phyloP scores from a whole-genome alignment of 2,329 filamentous ascomycete genomes.

The Xylaria sp. region DNA sequence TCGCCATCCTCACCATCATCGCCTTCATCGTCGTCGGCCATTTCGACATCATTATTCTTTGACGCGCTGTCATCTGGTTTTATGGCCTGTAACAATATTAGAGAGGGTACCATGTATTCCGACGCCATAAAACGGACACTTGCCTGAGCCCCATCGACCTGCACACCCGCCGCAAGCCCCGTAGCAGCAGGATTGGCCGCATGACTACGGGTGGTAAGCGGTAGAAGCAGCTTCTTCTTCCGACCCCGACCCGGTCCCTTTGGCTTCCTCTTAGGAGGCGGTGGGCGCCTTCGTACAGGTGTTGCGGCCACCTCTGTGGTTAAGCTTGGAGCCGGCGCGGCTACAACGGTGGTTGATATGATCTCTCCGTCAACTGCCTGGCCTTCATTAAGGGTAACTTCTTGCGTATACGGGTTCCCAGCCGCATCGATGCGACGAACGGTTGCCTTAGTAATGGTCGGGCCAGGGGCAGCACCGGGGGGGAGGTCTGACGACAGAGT shows the following conservation, averaged over 20 bases:
- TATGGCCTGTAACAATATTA: conserved; percentile 50
- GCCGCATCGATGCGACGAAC: conserved; percentile 81
- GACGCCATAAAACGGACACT: conserved; percentile 52
- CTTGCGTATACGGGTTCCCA: conserved; percentile 85
- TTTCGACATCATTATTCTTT: conserved; percentile 62
- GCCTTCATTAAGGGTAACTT: conserved; percentile 83
- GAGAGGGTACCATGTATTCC: conserved; percentile 1
- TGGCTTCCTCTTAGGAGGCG: conserved; percentile 82
- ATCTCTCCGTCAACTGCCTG: conserved; percentile 86
- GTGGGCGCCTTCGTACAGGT: conserved; percentile 70
- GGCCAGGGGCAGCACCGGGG: conserved; percentile 57
- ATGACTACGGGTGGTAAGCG: conserved; percentile 50
- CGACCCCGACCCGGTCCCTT: conserved; percentile 82
- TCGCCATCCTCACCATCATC: conserved; percentile 61
- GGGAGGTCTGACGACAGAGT: conserved; percentile 65
- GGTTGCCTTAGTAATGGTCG: conserved; percentile 79
- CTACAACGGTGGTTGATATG: conserved; percentile 68
- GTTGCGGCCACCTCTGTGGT: conserved; percentile 65
- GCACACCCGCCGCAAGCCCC: conserved; percentile 55
- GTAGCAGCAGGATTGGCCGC: conserved; percentile 52
- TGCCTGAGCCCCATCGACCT: conserved; percentile 52
- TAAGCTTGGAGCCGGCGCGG: conserved; percentile 62
- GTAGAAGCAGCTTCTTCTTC: conserved; percentile 73
- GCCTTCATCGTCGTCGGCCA: conserved; percentile 63
- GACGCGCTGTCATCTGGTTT: conserved; percentile 58